Percentiles rank a stretch among this genome's conserved stretches.
Conservation (phyloP, 306 rosid species). For the Vigna hirtella region DNA sequence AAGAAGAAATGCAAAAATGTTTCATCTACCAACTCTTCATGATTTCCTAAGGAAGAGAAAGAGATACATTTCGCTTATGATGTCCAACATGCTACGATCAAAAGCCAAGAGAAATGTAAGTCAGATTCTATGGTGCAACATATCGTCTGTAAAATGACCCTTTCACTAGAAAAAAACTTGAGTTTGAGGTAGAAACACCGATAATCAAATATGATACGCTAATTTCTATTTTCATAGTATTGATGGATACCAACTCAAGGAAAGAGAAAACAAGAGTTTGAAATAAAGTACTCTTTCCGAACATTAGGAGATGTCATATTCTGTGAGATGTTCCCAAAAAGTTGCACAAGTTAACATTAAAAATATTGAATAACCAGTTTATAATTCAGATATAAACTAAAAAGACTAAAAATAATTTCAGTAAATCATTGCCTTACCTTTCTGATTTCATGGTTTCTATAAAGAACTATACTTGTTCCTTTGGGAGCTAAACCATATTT, state of each 20-base stretch:
- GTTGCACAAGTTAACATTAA: background rate
- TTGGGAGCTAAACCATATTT: conserved; percentile 98
- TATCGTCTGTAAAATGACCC: conserved; percentile 1
- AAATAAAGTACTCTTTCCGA: background rate
- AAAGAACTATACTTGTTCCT: conserved; percentile 89
- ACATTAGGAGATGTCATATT: background rate
- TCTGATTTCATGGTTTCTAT: conserved; percentile 88
- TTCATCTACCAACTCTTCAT: conserved; percentile 23
- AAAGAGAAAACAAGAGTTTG: conserved; percentile 2
- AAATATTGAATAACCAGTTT: background rate
- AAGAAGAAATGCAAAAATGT: background rate
- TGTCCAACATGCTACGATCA: conserved; percentile 1
- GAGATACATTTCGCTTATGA: conserved; percentile 29
- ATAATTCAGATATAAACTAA: conserved; percentile 2
- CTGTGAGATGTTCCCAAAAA: conserved; percentile 34
- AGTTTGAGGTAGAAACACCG: conserved; percentile 22
- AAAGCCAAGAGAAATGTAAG: conserved; percentile 29
- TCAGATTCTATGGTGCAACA: conserved; percentile 23
- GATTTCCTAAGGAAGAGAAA: conserved; percentile 21
- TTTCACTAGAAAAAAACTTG: background rate
- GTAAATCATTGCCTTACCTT: conserved; percentile 65
- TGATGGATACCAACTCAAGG: conserved; percentile 23
- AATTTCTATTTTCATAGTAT: conserved; percentile 13
- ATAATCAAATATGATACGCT: background rate
- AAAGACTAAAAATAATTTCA: conserved; percentile 5